Percentiles rank a stretch among this genome's conserved stretches.
Evolutionary conservation across 768 basidiomycete genomes (phyloP).

Genomic region (Lentinula sp.): DNA sequence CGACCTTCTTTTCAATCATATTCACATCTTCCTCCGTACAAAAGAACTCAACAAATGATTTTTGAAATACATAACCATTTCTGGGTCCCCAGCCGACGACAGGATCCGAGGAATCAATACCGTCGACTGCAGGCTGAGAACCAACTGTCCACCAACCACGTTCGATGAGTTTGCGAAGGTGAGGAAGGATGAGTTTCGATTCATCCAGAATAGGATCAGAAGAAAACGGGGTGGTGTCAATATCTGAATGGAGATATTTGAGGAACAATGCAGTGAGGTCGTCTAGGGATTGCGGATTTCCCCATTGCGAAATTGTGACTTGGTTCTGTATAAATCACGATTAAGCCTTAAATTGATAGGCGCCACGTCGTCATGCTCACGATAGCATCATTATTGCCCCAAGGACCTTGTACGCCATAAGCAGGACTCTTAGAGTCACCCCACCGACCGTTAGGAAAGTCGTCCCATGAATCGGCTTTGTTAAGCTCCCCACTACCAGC

Average conservation of each 20-base stretch:
- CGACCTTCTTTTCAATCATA: conserved; percentile 51
- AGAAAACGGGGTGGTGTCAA: conserved; percentile 84
- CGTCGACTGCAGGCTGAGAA: conserved; percentile 92
- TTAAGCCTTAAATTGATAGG: too few relatives aligned
- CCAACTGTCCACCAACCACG: conserved; percentile 94
- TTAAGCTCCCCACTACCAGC: conserved; percentile 70
- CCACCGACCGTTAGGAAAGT: conserved; percentile 98
- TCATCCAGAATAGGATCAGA: conserved; percentile 75
- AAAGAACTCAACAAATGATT: conserved; percentile 97
- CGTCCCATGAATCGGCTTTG: conserved; percentile 81
- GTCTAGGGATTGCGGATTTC: conserved; percentile 51
- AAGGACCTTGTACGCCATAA: conserved; percentile 75
- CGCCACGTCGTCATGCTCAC: conserved; percentile 22
- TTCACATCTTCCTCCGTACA: conserved; percentile 56
- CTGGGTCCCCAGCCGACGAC: conserved; percentile 91
- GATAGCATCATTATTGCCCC: conserved; percentile 64
- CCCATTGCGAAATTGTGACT: conserved; percentile 69
- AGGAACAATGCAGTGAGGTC: conserved; percentile 81
- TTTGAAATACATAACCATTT: conserved; percentile 94
- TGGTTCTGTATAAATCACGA: conserved; percentile 36
- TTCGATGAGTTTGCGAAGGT: conserved; percentile 71
- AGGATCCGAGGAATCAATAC: conserved; percentile 63
- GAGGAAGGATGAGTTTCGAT: conserved; percentile 71
- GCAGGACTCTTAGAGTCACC: conserved; percentile 98
- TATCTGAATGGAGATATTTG: conserved; percentile 68